Conservation (phyloP, 2,329 filamentous ascomycete genomes). For the Diplocarpon rosae region DNA sequence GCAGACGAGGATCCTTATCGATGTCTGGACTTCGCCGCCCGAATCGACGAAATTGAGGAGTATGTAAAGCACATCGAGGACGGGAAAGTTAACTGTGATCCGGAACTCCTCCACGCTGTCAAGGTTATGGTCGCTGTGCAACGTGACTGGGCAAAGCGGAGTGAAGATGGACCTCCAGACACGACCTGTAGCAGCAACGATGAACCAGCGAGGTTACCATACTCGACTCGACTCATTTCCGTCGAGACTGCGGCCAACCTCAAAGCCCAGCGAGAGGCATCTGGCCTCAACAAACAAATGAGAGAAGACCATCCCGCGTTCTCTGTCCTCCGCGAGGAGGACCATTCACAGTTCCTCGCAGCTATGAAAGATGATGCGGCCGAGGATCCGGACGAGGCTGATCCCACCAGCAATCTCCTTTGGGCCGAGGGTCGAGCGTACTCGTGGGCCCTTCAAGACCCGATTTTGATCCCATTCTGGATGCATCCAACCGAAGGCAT, state of each 20-base stretch:
- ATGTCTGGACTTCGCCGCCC: slow-evolving; percentile 31
- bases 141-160: slow-evolving; percentile 14
- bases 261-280: slow-evolving; percentile 6
- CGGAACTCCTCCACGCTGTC: slow-evolving; percentile 14
- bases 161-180: slow-evolving; percentile 1
- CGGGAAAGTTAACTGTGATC: slow-evolving; percentile 6
- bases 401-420: slow-evolving; percentile 15
- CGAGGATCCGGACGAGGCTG: slow-evolving; percentile 11
- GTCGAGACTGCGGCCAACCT: slow-evolving; percentile 4
- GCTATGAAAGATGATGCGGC: slow-evolving; percentile 12
- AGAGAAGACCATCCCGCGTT: slow-evolving; percentile 20
- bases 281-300: slow-evolving; percentile 12
- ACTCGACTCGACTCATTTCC: slow-evolving; percentile 15
- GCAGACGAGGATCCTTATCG: slow-evolving; percentile 37
- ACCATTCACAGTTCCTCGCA: slow-evolving; percentile 15
- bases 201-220: slow-evolving; percentile 3
- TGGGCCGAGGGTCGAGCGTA: slow-evolving; percentile 19
- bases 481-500: slow-evolving; percentile 19
- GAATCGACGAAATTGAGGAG: slow-evolving; percentile 25
- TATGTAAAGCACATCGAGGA: slow-evolving; percentile 16
- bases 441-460: slow-evolving; percentile 14
- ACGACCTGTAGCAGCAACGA: neutral
- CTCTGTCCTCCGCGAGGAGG: slow-evolving; percentile 11
- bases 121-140: slow-evolving; percentile 18
- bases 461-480: slow-evolving; percentile 21